phyloP scores from a whole-genome alignment of 2,329 filamentous ascomycete genomes.

The Penicillium polonicum region DNA sequence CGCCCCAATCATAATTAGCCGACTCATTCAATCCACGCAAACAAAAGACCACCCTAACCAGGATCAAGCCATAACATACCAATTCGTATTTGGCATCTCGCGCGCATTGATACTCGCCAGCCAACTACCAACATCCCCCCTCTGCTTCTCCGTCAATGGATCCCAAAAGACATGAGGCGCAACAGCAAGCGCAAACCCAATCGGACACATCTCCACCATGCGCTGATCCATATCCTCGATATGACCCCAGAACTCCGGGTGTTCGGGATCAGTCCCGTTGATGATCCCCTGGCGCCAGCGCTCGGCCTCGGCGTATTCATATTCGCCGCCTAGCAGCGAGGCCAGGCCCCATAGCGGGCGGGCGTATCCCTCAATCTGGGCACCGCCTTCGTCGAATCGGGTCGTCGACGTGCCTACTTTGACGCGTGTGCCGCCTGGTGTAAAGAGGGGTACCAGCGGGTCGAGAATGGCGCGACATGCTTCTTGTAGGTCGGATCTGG shows the following conservation, averaged over 20 bases:
- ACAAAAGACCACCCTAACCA: not conserved
- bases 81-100: slow-evolving; percentile 67
- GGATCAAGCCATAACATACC: slow-evolving; percentile 37
- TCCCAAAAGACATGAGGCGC: slow-evolving; percentile 65
- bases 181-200: slow-evolving; percentile 72
- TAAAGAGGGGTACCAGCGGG: slow-evolving; percentile 70
- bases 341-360: slow-evolving; percentile 75
- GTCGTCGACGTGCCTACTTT: slow-evolving; percentile 70
- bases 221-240: slow-evolving; percentile 75
- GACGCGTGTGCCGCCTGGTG: slow-evolving; percentile 63
- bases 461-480: slow-evolving; percentile 65
- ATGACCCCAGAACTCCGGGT: slow-evolving; percentile 72
- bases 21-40: not conserved
- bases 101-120: slow-evolving; percentile 77
- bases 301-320: slow-evolving; percentile 61
- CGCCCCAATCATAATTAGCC: slow-evolving; percentile 28
- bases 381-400: slow-evolving; percentile 73
- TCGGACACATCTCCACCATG: slow-evolving; percentile 82
- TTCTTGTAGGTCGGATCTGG: slow-evolving; percentile 50
- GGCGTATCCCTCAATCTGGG: slow-evolving; percentile 73
- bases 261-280: slow-evolving; percentile 68
- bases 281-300: slow-evolving; percentile 70
- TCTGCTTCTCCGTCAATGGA: slow-evolving; percentile 61
- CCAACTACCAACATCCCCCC: slow-evolving; percentile 67
- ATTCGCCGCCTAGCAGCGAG: slow-evolving; percentile 66